These are phyloP conservation scores for Psilocybe cubensis DNA, from an alignment of 768 basidiomycete species.

Conservation along the genomic window DNA sequence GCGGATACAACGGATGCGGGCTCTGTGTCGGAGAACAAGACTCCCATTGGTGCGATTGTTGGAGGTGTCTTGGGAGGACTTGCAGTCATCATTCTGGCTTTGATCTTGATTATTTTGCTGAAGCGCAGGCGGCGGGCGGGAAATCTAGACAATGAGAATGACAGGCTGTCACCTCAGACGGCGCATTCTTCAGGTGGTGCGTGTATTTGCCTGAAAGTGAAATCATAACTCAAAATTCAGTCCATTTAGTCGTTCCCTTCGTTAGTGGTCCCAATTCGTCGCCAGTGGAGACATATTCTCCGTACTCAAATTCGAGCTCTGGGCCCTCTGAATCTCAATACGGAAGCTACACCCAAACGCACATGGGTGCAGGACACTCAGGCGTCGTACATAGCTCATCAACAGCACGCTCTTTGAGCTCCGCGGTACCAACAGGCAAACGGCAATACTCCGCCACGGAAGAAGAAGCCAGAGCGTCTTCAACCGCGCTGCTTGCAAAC, in stretches of 20 bases:
- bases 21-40: background rate
- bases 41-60: background rate
- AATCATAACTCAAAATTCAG: background rate
- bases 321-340: background rate
- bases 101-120: background rate
- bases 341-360: background rate
- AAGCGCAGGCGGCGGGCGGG: background rate
- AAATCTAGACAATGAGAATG: background rate
- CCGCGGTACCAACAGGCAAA: background rate
- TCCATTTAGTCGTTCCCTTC: background rate
- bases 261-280: background rate
- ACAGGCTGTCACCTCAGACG: background rate
- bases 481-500: background rate
- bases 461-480: background rate
- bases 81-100: background rate
- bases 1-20: background rate
- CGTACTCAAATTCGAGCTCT: background rate
- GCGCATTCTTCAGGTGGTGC: background rate
- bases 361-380: background rate
- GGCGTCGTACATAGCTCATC: background rate
- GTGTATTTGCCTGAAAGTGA: background rate
- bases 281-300: background rate
- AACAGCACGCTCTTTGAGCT: background rate
- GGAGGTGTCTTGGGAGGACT: constrained; percentile 1
- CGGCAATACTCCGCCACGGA: background rate